phyloP scores from a whole-genome alignment of 2,329 filamentous ascomycete species.

The Didymellaceae sp. region DNA sequence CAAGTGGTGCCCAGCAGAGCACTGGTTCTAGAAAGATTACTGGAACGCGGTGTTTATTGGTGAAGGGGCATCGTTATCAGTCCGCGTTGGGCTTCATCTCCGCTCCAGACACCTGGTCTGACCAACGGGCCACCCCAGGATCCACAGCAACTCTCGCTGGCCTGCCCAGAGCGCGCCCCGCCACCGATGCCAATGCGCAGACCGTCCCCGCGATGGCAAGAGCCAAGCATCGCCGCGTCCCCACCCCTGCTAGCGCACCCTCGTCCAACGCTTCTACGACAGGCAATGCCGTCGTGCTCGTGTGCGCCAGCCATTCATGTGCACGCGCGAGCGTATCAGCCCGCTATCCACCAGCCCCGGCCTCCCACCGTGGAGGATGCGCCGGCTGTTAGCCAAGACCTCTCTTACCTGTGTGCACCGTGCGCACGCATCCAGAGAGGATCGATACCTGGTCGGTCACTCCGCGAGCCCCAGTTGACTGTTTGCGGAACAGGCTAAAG shows the following conservation, averaged over 20 bases:
- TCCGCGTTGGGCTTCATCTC: constrained; percentile 26
- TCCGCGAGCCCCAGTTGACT: constrained; percentile 26
- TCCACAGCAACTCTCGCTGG: constrained; percentile 8
- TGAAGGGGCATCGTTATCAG: constrained; percentile 23
- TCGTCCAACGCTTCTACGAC: constrained; percentile 28
- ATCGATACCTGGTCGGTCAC: constrained; percentile 33
- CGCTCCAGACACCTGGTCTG: constrained; percentile 16
- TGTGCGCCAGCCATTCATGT: constrained; percentile 26
- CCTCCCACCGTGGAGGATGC: constrained; percentile 21
- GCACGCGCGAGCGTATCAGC: constrained; percentile 25
- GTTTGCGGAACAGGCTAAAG: constrained; percentile 29
- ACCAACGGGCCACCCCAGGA: constrained; percentile 17
- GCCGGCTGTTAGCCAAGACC: constrained; percentile 27
- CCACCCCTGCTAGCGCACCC: constrained; percentile 18
- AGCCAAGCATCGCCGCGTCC: constrained; percentile 13
- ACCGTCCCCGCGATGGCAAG: constrained; percentile 30
- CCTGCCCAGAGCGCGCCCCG: constrained; percentile 24
- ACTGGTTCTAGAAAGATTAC: constrained; percentile 32
- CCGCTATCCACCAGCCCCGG: constrained; percentile 2
- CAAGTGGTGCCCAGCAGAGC: constrained; percentile 18
- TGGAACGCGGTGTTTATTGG: constrained; percentile 19
- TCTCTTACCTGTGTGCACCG: constrained; percentile 25
- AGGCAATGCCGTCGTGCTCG: constrained; percentile 17
- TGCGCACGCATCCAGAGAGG: constrained; percentile 23
- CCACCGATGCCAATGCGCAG: constrained; percentile 27